Base-by-base conservation (phyloP, 768 basidiomycete genomes). In the Kwoniella sp. region DNA sequence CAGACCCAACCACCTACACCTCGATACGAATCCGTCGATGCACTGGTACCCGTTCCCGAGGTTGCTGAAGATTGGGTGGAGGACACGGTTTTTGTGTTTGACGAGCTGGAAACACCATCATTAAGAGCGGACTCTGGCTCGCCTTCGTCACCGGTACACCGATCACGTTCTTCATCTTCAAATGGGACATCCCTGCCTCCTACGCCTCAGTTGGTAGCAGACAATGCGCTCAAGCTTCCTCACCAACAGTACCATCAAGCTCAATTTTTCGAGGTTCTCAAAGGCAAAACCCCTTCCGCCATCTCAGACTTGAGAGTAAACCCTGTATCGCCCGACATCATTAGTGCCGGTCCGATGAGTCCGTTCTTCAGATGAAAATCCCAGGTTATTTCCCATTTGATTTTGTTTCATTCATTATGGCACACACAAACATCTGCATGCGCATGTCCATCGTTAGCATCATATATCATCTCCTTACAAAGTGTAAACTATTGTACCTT, bases 51-150 rank as follows among this genome's bases (percentile, higher is more conserved):
- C 2, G 36, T 59, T 1, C 55, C 54, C 12, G 53, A 67, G 33
- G 47, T 47, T 2, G 33, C 56, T 5, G 68, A 66, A 4, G 56
- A 46, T 8, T 56, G 55, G 51, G 27, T 47, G 36, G 64, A 68
- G 49, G 68, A 74, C 19, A 60, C 59, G 25, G 63, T 63, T 30
- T 70, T 67, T 58, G 55, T 53, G 7, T 67, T 63, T 47, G 68
- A 69, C 54, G 67, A 66, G 40, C 60, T 68, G 44, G 64, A 73
- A 57, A 71, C 72, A 19, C 74, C 74, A 17, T 70, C 71, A 9
- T 65, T 76, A 19, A 60, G 71, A 22, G 70, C 74, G 52, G 72
- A 76, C 65, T 71, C 72, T 44, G 69, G 70, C 22, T 71, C 74
- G 7, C 69, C 69, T 2, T 71, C 69, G 17, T 70, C 74, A 13